Percentiles rank a stretch among this genome's conserved stretches.
Conservation (phyloP, 163 green algal species). For the Chloroidium sp. region DNA sequence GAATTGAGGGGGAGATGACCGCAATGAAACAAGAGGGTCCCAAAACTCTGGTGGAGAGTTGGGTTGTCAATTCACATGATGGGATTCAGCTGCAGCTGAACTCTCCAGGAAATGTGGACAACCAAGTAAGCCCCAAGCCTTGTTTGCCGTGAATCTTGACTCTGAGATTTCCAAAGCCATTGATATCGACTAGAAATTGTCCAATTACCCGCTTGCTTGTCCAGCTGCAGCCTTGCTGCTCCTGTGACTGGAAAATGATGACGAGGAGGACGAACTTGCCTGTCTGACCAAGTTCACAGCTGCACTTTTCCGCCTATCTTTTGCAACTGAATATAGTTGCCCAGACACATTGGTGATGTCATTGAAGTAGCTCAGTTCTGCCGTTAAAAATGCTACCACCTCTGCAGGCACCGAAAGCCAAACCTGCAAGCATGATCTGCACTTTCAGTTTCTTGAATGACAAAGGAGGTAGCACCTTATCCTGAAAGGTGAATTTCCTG, state of each 20-base stretch:
- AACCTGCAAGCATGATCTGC: too few relatives aligned
- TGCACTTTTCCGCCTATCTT: constrained; percentile 66
- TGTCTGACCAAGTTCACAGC: constrained; percentile 38
- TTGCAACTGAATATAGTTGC: constrained; percentile 57
- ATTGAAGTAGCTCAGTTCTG: constrained; percentile 63
- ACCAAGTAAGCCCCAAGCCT: background rate
- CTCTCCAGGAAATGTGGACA: background rate
- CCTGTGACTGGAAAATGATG: background rate
- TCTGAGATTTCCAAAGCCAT: background rate
- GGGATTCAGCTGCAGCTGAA: too few relatives aligned
- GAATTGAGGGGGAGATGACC: too few relatives aligned
- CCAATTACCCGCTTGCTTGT: background rate
- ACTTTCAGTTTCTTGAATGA: too few relatives aligned
- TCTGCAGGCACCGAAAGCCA: background rate
- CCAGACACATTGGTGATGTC: constrained; percentile 68
- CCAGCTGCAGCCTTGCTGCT: background rate
- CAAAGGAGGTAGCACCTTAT: background rate
- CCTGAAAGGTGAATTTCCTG: background rate
- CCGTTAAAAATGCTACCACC: background rate
- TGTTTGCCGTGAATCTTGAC: background rate
- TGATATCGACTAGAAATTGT: background rate
- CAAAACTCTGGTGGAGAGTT: too few relatives aligned
- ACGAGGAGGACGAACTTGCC: constrained; percentile 13
- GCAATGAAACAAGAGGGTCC: too few relatives aligned
- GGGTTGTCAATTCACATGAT: too few relatives aligned